Evolutionary conservation across 805 yeast genomes (phyloP).

Genomic region (Yarrowia sp.): DNA sequence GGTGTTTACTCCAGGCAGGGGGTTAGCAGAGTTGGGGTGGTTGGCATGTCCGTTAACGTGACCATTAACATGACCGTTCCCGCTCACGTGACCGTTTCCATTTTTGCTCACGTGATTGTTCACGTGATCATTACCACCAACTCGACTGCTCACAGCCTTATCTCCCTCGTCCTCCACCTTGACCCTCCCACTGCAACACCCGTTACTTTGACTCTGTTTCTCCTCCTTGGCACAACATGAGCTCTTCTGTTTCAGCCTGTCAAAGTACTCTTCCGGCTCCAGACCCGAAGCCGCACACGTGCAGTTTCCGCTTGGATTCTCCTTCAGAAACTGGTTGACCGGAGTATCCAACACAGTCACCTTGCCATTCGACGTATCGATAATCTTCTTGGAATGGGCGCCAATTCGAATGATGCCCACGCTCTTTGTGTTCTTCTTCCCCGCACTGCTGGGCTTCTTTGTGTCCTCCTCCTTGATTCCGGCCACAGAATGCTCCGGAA

Average conservation of each 20-base stretch:
- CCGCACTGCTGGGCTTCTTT: conserved; percentile 12
- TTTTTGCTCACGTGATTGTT: not conserved
- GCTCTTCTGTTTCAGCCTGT: conserved; percentile 22
- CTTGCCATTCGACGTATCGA: conserved; percentile 43
- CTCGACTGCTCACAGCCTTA: too few species aligned
- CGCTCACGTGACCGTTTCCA: not conserved
- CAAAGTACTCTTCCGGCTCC: conserved; percentile 34
- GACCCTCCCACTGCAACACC: conserved; percentile 28
- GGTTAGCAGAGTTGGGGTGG: not conserved
- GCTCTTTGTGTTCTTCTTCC: conserved; percentile 36
- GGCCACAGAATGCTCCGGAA: conserved; percentile 37
- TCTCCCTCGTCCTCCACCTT: conserved; percentile 7
- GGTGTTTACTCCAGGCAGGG: conserved; percentile 8
- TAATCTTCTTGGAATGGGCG: conserved; percentile 43
- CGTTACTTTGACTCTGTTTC: not conserved
- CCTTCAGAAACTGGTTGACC: conserved; percentile 34
- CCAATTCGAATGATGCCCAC: conserved; percentile 43
- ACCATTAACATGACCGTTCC: not conserved
- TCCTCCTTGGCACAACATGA: conserved; percentile 24
- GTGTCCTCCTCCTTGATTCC: conserved; percentile 30
- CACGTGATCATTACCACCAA: not conserved
- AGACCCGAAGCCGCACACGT: conserved; percentile 28
- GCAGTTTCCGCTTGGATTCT: conserved; percentile 35
- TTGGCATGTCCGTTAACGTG: not conserved
- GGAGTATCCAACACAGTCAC: conserved; percentile 42